Evolutionary conservation across 2,329 filamentous ascomycete species (phyloP), one percentile per base, ranked within the genome.

Genomic region (Aspergillus candidus): DNA sequence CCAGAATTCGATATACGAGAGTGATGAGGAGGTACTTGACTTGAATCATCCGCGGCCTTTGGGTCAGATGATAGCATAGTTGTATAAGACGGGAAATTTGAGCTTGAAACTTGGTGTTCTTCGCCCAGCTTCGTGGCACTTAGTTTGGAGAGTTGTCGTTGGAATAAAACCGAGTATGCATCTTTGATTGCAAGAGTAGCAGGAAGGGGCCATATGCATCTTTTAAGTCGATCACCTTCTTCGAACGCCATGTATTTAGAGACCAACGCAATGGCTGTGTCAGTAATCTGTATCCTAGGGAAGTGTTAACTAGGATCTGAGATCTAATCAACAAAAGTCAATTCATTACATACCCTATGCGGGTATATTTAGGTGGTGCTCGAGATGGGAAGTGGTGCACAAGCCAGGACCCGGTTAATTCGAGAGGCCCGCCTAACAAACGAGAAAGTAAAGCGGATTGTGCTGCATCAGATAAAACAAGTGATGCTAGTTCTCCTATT

Each of bases 301-400:
- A 14, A 36, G 32, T 10, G 29, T 57, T 18, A 60, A 49, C 27
- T 32, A 29, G 31, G 11, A 10, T 8, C 32, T 27, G 22, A 11
- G 5, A 34, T 18, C 4, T 8, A n/a, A 35, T 4, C 31, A 35
- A 11, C 15, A 15, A 36, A 29, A 22, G 8, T 18, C 15, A 15
- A 11, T 8, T 17, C 27, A 40, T 44, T 50, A 57, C 71, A 52
- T 74, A 84, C 82, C 80, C 82, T 38, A 74, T 74, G 46, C 78
- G 73, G 47, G 75, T 70, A 44, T 78, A 82, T 42, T 72, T 73
- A 4, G 82, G 80, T 1, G 82, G 80, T 34, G 81, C 77, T 31
- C 66, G 67, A 35, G 66, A 63, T 0, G 82, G 82, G 50, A 78
- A 84, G 39, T 80, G 72, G 18, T 83, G 68, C 33, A 83, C 75